Conservation (phyloP, 163 green algal genomes). For the Volvox carteri region DNA sequence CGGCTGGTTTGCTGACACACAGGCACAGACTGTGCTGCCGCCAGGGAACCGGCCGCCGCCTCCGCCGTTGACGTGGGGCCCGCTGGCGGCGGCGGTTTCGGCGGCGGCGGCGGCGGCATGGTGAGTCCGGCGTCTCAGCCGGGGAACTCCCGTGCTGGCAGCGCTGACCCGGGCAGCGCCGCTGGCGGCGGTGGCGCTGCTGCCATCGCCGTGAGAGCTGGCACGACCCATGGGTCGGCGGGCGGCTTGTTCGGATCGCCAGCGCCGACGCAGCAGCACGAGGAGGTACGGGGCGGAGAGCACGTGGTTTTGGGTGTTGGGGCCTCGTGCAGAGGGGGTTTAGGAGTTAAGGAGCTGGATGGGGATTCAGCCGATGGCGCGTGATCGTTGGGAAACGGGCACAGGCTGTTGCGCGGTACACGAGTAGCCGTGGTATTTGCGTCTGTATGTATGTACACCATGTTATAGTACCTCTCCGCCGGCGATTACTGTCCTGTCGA, state of each 20-base stretch:
- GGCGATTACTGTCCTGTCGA: no score
- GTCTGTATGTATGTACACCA: conserved; percentile 1
- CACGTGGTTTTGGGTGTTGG: neutral
- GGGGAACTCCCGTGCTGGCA: neutral
- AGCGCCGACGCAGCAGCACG: conserved; percentile 37
- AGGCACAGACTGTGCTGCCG: no score
- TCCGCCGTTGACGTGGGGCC: no score
- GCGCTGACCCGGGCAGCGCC: neutral
- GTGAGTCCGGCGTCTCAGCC: neutral
- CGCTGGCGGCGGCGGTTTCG: neutral
- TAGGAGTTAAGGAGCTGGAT: neutral
- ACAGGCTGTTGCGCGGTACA: no score
- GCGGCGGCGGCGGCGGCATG: neutral
- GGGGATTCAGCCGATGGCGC: no score
- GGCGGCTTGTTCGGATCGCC: neutral
- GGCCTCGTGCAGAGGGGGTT: neutral
- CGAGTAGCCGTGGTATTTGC: no score
- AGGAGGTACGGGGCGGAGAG: neutral
- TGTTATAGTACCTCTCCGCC: no score
- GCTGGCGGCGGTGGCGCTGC: neutral
- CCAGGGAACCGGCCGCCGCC: no score
- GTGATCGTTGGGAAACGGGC: no score
- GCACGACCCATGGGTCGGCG: neutral
- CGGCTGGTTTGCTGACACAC: no score
- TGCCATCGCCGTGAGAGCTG: no score